A percentile compares a stretch with the other conserved stretches of the same genome.
Conservation (phyloP, 805 yeast species). For the Saccharomycopsis microspora region DNA sequence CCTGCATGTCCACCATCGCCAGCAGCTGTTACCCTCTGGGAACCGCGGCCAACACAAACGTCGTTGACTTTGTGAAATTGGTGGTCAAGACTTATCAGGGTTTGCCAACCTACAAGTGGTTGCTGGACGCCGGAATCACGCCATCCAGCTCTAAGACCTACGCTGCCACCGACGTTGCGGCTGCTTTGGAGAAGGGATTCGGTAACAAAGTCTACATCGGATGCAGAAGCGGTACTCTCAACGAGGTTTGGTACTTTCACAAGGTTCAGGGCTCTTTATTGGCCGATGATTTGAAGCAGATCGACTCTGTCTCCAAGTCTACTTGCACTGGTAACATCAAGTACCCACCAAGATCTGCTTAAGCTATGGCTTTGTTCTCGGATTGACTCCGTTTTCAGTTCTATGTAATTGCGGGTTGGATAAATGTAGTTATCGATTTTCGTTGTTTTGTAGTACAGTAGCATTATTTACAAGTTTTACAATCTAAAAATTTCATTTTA, state of each 20-base stretch:
- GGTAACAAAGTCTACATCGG: constrained; percentile 48
- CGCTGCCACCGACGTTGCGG: constrained; percentile 39
- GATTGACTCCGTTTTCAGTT: not conserved
- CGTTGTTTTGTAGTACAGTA: too few species aligned
- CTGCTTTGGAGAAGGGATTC: constrained; percentile 37
- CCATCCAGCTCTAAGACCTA: constrained; percentile 53
- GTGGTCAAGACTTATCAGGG: constrained; percentile 45
- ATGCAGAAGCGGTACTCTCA: constrained; percentile 37
- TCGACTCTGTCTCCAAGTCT: constrained; percentile 28
- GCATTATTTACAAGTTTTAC: too few species aligned
- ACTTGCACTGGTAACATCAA: constrained; percentile 9
- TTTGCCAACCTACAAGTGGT: constrained; percentile 58
- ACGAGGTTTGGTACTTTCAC: constrained; percentile 66
- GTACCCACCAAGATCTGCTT: constrained; percentile 11
- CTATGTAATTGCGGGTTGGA: not conserved
- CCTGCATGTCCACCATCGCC: constrained; percentile 73
- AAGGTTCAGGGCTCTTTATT: constrained; percentile 61
- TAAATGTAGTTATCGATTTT: too few species aligned
- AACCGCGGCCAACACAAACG: constrained; percentile 8
- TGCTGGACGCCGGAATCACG: constrained; percentile 54
- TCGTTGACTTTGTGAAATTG: constrained; percentile 59
- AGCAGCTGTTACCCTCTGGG: constrained; percentile 3
- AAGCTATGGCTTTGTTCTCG: not conserved
- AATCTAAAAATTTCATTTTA: too few species aligned
- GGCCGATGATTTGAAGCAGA: constrained; percentile 50